Evolutionary conservation across 192 early-diverging fungal genomes (phyloP).

Genomic region (Coemansia sp.): DNA sequence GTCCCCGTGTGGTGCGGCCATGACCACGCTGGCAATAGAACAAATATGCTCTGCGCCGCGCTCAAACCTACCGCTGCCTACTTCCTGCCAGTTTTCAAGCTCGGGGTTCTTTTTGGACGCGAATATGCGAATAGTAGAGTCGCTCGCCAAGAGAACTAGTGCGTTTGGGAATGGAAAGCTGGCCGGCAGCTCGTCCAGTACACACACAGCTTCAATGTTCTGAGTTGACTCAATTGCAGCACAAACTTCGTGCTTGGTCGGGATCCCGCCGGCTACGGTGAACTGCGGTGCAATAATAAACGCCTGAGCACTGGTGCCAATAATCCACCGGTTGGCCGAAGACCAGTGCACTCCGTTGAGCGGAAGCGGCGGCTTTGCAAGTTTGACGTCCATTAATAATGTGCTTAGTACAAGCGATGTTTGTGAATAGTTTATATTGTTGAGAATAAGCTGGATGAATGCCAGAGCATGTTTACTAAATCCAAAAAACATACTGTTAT

Average conservation of each 20-base stretch:
- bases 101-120: constrained; percentile 23
- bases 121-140: constrained; percentile 39
- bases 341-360: constrained; percentile 31
- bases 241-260: constrained; percentile 15
- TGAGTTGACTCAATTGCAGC: constrained; percentile 18
- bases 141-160: constrained; percentile 26
- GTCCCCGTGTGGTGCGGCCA: neutral
- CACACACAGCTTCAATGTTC: constrained; percentile 32
- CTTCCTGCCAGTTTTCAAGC: constrained; percentile 25
- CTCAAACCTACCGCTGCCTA: constrained; percentile 29
- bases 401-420: neutral
- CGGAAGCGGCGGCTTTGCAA: constrained; percentile 15
- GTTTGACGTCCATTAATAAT: constrained; percentile 24
- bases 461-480: neutral
- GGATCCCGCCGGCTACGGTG: constrained; percentile 2
- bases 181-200: constrained; percentile 25
- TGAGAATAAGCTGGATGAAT: neutral
- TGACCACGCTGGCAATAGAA: constrained; percentile 12
- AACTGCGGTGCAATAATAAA: constrained; percentile 27
- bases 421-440: neutral
- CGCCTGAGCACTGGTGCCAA: constrained; percentile 23
- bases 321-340: constrained; percentile 37
- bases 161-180: constrained; percentile 18
- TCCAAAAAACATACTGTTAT: neutral
- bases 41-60: constrained; percentile 21